phyloP scores from a whole-genome alignment of 345 rosid genomes.

The Salix suchowensis region DNA sequence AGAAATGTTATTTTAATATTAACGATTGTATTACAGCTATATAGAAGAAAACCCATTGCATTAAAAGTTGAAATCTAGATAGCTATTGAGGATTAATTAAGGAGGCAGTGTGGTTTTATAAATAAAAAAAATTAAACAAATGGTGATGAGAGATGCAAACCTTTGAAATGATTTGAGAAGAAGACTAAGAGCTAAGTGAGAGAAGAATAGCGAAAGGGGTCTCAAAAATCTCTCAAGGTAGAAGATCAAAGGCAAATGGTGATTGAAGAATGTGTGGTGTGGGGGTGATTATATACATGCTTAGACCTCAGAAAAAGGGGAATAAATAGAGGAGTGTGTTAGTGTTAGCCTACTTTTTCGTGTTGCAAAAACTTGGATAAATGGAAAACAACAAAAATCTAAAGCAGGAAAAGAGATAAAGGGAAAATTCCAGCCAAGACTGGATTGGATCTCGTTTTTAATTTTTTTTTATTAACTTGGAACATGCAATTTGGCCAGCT shows the following conservation, averaged over 20 bases:
- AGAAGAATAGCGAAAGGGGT: background rate
- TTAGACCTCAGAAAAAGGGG: conserved; percentile 24
- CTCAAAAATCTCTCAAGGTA: background rate
- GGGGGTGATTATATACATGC: conserved; percentile 39
- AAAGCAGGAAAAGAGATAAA: conserved; percentile 33
- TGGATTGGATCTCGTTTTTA: background rate
- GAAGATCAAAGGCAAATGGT: background rate
- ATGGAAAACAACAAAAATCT: conserved; percentile 29
- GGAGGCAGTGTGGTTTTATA: too few species aligned
- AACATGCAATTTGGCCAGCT: conserved; percentile 18
- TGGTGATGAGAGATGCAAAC: background rate
- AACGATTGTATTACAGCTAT: background rate
- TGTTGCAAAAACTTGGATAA: conserved; percentile 44
- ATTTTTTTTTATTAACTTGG: background rate
- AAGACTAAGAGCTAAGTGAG: background rate
- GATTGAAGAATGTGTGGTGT: conserved; percentile 20
- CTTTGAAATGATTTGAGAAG: background rate
- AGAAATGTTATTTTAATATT: background rate
- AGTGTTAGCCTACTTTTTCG: conserved; percentile 36
- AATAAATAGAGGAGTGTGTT: conserved; percentile 39
- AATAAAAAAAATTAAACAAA: background rate
- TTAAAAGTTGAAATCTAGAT: too few species aligned
- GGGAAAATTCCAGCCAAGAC: conserved; percentile 37
- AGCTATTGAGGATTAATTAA: too few species aligned
- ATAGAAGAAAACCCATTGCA: too few species aligned